Base-by-base conservation (phyloP, 495 filamentous ascomycete genomes). In the Neurospora tetrasperma region DNA sequence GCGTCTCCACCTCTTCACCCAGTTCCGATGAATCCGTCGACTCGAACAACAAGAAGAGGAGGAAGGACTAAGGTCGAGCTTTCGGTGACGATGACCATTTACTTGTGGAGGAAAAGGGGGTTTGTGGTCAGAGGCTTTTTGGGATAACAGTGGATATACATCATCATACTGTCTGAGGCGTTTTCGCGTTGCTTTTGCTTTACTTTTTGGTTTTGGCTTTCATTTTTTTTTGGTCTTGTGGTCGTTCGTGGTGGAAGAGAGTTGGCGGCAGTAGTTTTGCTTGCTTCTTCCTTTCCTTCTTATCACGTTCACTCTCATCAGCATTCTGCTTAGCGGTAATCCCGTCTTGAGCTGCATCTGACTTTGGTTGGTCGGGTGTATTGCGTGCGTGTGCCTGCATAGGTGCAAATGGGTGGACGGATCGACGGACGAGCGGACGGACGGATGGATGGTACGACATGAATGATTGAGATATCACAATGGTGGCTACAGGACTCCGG, bases 1-100 rank as follows among this genome's bases (percentile, higher is more conserved):
- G 62, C 71, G 69, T 69, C 5, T 48, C 66, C 14, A 70, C 71
- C 35, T 71, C 71, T 54, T 62, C 71, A 62, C 54, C 27, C 27
- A 66, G 54, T 9, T 35, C 54, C 0, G 54, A 66, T 14, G 54
- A 66, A 38, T 66, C 54, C 1, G 71, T 35, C 16, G 71, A 72
- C 23, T 20, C 73, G 20, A 69, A 59, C 39, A 74, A 72, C 39
- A 74, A 72, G 54, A 42, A 23, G 23, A 27, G 39, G 69, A 72
- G 69, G 68, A 75, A 73, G 66, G 59, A 75, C 38, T 77, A 74
- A 75, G 68, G 7, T 20, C 2, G 11, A 59, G 48, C 48, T 14
- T 59, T 10, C 48, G 48, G 48, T 59, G 11, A 59, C 11, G 5
- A 27, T 5, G 20, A 8, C 23, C 48, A 59, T 27, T 20, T 59